phyloP scores from a whole-genome alignment of 108 stramenopile species.

The Skeletonema marinoi region DNA sequence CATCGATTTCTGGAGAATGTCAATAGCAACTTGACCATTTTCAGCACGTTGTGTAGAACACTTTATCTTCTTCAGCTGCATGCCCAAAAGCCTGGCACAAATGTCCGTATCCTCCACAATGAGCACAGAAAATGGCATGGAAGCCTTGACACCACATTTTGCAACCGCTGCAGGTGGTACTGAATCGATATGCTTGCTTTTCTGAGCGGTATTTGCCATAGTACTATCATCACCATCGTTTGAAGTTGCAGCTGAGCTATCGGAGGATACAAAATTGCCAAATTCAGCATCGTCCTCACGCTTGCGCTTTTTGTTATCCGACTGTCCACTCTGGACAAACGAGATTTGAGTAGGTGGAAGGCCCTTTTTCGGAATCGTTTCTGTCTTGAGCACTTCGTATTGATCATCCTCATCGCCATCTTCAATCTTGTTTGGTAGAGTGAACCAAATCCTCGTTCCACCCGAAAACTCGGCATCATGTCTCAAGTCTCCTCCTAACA shows the following conservation, averaged over 20 bases:
- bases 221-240: background rate
- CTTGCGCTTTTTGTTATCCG: conserved; percentile 8
- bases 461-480: conserved; percentile 15
- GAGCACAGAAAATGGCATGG: conserved; percentile 41
- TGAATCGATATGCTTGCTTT: background rate
- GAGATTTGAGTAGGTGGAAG: conserved; percentile 12
- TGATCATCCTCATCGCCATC: background rate
- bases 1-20: conserved; percentile 28
- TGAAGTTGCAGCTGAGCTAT: background rate
- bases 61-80: conserved; percentile 28
- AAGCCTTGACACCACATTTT: conserved; percentile 40
- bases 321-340: background rate
- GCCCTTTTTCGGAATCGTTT: conserved; percentile 12
- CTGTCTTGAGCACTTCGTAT: conserved; percentile 9
- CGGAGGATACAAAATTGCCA: conserved; percentile 9
- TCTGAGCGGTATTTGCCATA: background rate
- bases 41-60: conserved; percentile 40
- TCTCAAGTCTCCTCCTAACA: conserved; percentile 45
- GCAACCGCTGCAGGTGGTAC: conserved; percentile 24
- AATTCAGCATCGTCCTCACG: conserved; percentile 14
- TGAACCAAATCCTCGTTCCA: conserved; percentile 33
- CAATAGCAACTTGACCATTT: conserved; percentile 55
- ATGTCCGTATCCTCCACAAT: conserved; percentile 61
- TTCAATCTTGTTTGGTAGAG: conserved; percentile 6
- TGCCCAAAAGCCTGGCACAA: conserved; percentile 45